A percentile compares a stretch with the other conserved stretches of the same genome.
These are phyloP conservation scores for Chalara sp. DNA, from an alignment of 2,329 filamentous ascomycete genomes.

Conservation along the genomic window DNA sequence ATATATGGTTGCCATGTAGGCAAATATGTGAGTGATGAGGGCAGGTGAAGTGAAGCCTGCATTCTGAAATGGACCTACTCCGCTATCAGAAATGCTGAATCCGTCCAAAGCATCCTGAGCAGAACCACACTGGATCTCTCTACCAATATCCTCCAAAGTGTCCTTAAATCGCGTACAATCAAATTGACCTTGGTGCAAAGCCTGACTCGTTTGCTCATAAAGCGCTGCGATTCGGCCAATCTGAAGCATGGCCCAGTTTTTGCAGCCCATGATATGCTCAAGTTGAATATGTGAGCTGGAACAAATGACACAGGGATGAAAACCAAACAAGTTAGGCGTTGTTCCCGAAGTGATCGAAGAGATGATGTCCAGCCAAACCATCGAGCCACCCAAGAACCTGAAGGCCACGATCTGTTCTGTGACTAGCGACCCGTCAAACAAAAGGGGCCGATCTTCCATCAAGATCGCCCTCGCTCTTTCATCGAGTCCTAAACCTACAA, in stretches of 20 bases:
- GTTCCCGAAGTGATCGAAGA: conserved; percentile 39
- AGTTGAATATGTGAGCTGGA: conserved; percentile 32
- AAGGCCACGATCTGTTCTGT: conserved; percentile 36
- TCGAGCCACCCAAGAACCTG: conserved; percentile 40
- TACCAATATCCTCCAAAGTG: conserved; percentile 12
- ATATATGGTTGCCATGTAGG: conserved; percentile 18
- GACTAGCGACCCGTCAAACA: conserved; percentile 23
- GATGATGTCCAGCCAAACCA: conserved; percentile 44
- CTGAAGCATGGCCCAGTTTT: conserved; percentile 50
- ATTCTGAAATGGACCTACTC: conserved; percentile 2
- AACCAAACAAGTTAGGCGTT: conserved; percentile 34
- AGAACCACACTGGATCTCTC: conserved; percentile 15
- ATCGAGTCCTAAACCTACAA: conserved; percentile 3
- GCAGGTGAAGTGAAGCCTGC: conserved; percentile 1
- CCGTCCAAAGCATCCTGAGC: conserved; percentile 11
- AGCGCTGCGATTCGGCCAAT: conserved; percentile 48
- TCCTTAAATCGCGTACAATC: conserved; percentile 9
- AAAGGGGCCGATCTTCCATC: conserved; percentile 1
- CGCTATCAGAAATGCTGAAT: conserved; percentile 8
- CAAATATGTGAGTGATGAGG: conserved; percentile 19
- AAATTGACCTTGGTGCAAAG: conserved; percentile 23
- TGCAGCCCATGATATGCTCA: conserved; percentile 45
- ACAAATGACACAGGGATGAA: conserved; percentile 34
- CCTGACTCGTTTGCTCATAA: conserved; percentile 47
- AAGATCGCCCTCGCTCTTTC: conserved; percentile 5